A percentile compares a stretch with the other conserved stretches of the same genome.
Evolutionary conservation across 108 stramenopile species (phyloP).

Genomic region (Discostella stelligeroides): DNA sequence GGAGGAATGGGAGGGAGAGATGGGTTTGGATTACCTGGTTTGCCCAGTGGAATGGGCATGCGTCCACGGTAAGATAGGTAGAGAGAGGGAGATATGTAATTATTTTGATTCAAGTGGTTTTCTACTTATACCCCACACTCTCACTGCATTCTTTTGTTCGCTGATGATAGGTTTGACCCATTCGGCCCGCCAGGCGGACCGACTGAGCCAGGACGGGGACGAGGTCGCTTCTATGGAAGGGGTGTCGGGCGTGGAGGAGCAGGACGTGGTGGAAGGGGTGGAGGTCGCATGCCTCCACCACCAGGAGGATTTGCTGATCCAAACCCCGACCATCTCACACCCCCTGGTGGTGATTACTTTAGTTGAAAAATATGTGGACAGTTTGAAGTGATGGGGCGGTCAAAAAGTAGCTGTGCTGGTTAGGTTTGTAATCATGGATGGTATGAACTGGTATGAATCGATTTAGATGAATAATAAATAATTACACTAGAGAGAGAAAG

Average conservation of each 20-base stretch:
- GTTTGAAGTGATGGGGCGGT: too few relatives aligned
- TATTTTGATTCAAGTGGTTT: background rate
- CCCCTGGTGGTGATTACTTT: slow-evolving; percentile 56
- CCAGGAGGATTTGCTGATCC: slow-evolving; percentile 69
- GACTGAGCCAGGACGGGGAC: slow-evolving; percentile 47
- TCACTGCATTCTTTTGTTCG: background rate
- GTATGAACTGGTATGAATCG: background rate
- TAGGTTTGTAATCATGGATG: too few relatives aligned
- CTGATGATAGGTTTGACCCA: slow-evolving; percentile 70
- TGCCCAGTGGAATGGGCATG: slow-evolving; percentile 64
- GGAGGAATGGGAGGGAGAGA: slow-evolving; percentile 24
- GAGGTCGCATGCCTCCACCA: slow-evolving; percentile 12
- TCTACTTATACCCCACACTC: too few relatives aligned
- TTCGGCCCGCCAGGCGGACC: slow-evolving; percentile 71
- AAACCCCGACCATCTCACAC: slow-evolving; percentile 80
- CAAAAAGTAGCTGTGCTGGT: too few relatives aligned
- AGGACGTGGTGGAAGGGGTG: slow-evolving; percentile 27
- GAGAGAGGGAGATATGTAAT: background rate
- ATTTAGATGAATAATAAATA: too few relatives aligned
- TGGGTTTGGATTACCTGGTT: slow-evolving; percentile 35
- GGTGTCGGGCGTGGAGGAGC: slow-evolving; percentile 31
- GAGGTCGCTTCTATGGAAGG: slow-evolving; percentile 26
- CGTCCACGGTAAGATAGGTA: slow-evolving; percentile 48
- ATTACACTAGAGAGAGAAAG: background rate
- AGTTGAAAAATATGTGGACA: slow-evolving; percentile 19